phyloP scores from a whole-genome alignment of 2,329 filamentous ascomycete genomes.

The Neocatenulostroma microsporum region DNA sequence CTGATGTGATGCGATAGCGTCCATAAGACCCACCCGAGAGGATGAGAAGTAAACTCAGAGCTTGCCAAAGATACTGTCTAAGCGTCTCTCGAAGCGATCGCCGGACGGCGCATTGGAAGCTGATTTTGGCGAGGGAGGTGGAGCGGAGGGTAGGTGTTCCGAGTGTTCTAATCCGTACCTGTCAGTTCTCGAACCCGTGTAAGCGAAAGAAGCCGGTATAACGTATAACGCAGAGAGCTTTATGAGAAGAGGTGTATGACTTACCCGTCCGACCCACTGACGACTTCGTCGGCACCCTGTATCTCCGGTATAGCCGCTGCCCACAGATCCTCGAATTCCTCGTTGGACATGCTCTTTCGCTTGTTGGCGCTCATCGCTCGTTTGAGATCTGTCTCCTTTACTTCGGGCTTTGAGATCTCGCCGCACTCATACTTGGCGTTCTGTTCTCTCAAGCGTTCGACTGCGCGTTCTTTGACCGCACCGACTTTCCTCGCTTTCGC shows the following conservation, averaged over 20 bases:
- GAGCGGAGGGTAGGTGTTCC: constrained; percentile 70
- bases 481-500: constrained; percentile 84
- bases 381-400: constrained; percentile 64
- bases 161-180: constrained; percentile 57
- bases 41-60: constrained; percentile 56
- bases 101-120: constrained; percentile 73
- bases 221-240: too few relatives aligned
- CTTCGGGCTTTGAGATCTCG: constrained; percentile 59
- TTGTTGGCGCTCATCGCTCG: constrained; percentile 65
- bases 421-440: constrained; percentile 89
- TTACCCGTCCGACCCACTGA: constrained; percentile 52
- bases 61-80: constrained; percentile 79
- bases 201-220: too few relatives aligned
- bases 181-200: constrained; percentile 57
- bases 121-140: constrained; percentile 84
- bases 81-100: constrained; percentile 69
- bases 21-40: constrained; percentile 52
- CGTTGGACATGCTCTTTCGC: constrained; percentile 72
- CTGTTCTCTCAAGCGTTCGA: constrained; percentile 77
- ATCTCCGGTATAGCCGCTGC: constrained; percentile 65
- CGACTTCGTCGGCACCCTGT: constrained; percentile 53
- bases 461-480: constrained; percentile 75
- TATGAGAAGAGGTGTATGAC: constrained; percentile 28
- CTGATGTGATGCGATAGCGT: constrained; percentile 55
- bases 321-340: constrained; percentile 90